These are phyloP conservation scores for Fraxinus dipetala DNA, from an alignment of 305 asterid genomes.

Conservation along the genomic window DNA sequence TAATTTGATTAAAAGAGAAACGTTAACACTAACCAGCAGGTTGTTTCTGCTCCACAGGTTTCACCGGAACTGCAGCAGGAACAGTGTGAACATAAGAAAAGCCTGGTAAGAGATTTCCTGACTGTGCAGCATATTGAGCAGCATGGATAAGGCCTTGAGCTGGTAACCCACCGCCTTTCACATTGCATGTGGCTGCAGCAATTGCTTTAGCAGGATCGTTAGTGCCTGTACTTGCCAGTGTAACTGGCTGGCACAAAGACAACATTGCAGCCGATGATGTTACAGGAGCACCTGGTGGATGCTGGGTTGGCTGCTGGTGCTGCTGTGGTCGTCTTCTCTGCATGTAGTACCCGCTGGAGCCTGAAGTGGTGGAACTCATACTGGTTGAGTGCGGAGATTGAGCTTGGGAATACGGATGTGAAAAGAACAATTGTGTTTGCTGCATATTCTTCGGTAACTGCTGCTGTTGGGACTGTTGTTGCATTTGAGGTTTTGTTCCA, in stretches of 20 bases:
- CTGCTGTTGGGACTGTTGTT: constrained; percentile 44
- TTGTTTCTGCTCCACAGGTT: constrained; percentile 82
- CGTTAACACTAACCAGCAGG: constrained; percentile 62
- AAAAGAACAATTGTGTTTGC: constrained; percentile 62
- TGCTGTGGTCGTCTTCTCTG: constrained; percentile 55
- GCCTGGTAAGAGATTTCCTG: constrained; percentile 60
- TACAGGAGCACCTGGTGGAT: constrained; percentile 33
- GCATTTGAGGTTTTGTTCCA: constrained; percentile 50
- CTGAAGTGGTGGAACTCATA: constrained; percentile 37
- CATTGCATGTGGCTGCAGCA: constrained; percentile 69
- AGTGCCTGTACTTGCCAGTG: constrained; percentile 43
- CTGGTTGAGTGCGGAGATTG: constrained; percentile 28
- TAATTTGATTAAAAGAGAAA: not conserved
- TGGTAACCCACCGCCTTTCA: constrained; percentile 51
- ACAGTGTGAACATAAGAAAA: constrained; percentile 60
- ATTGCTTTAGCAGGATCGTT: constrained; percentile 89
- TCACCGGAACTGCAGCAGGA: constrained; percentile 71
- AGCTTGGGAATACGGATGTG: constrained; percentile 55
- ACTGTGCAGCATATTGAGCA: constrained; percentile 53
- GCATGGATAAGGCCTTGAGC: constrained; percentile 54
- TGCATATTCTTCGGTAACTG: constrained; percentile 53
- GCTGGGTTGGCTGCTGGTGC: constrained; percentile 46
- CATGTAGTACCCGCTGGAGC: constrained; percentile 55
- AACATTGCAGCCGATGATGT: constrained; percentile 47
- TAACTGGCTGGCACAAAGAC: constrained; percentile 46